Base-by-base conservation (phyloP, 1,139 yeast genomes). In the Pichia sp. region DNA sequence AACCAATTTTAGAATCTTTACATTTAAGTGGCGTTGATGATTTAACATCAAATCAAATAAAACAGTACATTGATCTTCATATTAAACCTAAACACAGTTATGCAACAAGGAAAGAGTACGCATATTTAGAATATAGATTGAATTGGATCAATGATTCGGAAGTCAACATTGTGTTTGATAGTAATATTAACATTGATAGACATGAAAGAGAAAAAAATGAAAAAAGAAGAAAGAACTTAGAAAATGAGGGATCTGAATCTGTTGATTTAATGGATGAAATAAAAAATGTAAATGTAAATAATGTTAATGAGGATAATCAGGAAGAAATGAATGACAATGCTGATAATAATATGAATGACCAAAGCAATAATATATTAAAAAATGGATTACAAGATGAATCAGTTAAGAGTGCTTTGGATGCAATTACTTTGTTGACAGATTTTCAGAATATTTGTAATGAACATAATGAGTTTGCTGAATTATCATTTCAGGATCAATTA, bases 111-210 rank as follows among this genome's bases (percentile, higher is more conserved):
- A 61, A 56, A 6, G 46, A 57, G 33, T 58, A 50, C 37, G 53
- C 54, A 40, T 51, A 48, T 42, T 54, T 51, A 45, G 47, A 55
- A 47, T 62, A 53, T 60, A 65, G 68, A 42, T 62, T 82, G 27
- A 82, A 83, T 56, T 84, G 94, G 94, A 72, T 84, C 39, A 77
- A 84, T 57, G 94, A 84, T 59, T 59, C 74, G 16, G 67, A 77
- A 2, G 73, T 81, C 27, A 78, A 77, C 48, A 60, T 81, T 16
- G 78, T 73, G 3, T 83, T 78, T 57, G 63, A 39, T 4, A 26
- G 41, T 27, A 43, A 40, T 25, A 20, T 4, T 2, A 33, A 40
- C 6, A 26, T 34, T 8, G 28, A 29, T n/a, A 28, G 16, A 16
- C 22, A 22, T 8, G 10, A 25, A 9, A 27, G 29, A 10, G 12